These are phyloP conservation scores for Paramecium biaurelia DNA, from an alignment of 73 alveolate species.

Conservation along the genomic window DNA sequence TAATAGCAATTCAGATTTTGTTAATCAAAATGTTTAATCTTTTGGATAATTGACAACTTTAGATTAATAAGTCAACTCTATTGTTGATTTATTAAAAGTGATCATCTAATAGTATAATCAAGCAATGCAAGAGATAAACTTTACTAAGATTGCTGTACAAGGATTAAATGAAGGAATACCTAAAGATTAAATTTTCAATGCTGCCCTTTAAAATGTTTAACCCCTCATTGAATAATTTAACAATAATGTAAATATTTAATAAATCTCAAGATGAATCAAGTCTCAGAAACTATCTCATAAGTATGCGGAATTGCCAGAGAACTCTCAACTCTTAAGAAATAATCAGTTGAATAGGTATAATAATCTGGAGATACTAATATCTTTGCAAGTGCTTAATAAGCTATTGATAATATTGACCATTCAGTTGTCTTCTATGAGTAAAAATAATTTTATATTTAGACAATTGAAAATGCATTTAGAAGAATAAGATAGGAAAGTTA, in stretches of 20 bases:
- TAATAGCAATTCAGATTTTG: conserved; percentile 19
- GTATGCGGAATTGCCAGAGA: not conserved
- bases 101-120: not conserved
- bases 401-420: conserved; percentile 43
- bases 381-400: not conserved
- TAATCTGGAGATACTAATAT: not conserved
- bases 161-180: conserved; percentile 17
- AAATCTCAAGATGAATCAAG: not conserved
- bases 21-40: not conserved
- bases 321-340: not conserved
- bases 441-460: not conserved
- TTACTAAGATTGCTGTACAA: not conserved
- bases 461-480: conserved; percentile 8
- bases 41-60: not conserved
- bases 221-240: not conserved
- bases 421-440: conserved; percentile 46
- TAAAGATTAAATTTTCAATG: not conserved
- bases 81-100: not conserved
- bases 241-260: not conserved
- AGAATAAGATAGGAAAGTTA: conserved; percentile 7
- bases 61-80: not conserved
- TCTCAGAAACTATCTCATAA: not conserved
- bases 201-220: not conserved
- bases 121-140: not conserved
- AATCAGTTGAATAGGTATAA: not conserved